Conservation (phyloP, 176 grass and related monocot genomes). For the Tuctoria greenei region DNA sequence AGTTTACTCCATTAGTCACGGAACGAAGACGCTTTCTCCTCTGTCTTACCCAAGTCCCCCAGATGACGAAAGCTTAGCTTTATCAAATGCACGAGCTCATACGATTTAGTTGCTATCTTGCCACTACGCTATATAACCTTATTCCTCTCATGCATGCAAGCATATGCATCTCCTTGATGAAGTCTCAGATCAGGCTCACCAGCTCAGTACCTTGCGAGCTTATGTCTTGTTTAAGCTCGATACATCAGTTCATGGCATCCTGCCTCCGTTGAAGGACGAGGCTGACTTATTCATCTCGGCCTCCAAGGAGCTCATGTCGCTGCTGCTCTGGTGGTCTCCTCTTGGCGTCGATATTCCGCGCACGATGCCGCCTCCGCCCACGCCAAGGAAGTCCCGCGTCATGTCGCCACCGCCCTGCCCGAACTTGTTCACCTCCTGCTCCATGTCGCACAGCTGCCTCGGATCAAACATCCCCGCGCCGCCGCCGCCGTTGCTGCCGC, state of each 20-base stretch:
- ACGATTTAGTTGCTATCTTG: slow-evolving; percentile 38
- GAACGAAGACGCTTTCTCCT: slow-evolving; percentile 22
- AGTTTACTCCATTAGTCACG: slow-evolving; percentile 49
- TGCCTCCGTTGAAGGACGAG: slow-evolving; percentile 64
- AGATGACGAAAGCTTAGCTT: slow-evolving; percentile 29
- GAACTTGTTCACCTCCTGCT: slow-evolving; percentile 66
- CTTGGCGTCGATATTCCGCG: slow-evolving; percentile 51
- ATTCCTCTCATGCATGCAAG: slow-evolving; percentile 36
- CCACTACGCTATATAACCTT: slow-evolving; percentile 33
- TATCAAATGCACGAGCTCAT: slow-evolving; percentile 38
- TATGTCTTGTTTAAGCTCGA: slow-evolving; percentile 45
- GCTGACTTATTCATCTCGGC: slow-evolving; percentile 81
- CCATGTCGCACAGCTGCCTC: slow-evolving; percentile 59
- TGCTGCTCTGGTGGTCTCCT: slow-evolving; percentile 62
- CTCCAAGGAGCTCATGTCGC: slow-evolving; percentile 72
- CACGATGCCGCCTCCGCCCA: slow-evolving; percentile 63
- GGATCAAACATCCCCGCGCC: slow-evolving; percentile 57
- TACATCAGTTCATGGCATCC: slow-evolving; percentile 51
- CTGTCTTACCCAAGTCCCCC: slow-evolving; percentile 18
- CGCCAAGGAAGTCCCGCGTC: slow-evolving; percentile 93
- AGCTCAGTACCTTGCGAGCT: background rate
- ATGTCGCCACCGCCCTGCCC: slow-evolving; percentile 55
- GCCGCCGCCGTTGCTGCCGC: slow-evolving; percentile 14
- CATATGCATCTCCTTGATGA: slow-evolving; percentile 39
- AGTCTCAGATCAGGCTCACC: slow-evolving; percentile 19